These are phyloP conservation scores for Somion occarium DNA, from an alignment of 1,284 basidiomycete species.

Conservation along the genomic window DNA sequence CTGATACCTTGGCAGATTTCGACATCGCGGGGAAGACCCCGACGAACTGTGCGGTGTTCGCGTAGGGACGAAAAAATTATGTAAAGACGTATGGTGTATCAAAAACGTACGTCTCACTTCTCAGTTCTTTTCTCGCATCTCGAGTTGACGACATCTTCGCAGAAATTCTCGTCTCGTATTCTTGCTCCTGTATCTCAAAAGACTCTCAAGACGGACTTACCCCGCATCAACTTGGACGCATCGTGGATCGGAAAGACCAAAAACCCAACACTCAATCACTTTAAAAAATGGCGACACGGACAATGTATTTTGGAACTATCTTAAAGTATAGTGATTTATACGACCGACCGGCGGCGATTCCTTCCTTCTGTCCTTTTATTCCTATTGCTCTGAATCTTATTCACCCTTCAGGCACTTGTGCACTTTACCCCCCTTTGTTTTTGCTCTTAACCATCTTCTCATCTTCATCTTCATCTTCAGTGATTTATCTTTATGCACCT, in stretches of 20 bases:
- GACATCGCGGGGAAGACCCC: slow-evolving; percentile 13
- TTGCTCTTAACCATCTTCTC: no score
- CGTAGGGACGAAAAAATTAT: slow-evolving; percentile 32
- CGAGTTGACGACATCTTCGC: slow-evolving; percentile 34
- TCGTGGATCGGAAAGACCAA: slow-evolving; percentile 2
- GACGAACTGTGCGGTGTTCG: neutral
- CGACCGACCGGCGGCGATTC: no score
- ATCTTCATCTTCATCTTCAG: no score
- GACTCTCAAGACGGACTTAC: slow-evolving; percentile 9
- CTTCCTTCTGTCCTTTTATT: no score
- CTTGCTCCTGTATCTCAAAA: neutral
- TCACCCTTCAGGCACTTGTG: no score
- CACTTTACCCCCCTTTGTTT: no score
- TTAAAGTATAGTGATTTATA: no score
- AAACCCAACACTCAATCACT: neutral
- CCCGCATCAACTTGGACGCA: no score
- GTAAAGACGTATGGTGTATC: slow-evolving; percentile 60
- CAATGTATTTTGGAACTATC: neutral
- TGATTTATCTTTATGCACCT: no score
- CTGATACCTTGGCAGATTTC: slow-evolving; percentile 12
- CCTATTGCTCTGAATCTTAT: no score
- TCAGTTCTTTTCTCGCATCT: slow-evolving; percentile 48
- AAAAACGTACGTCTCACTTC: no score
- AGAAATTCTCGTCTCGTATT: slow-evolving; percentile 6
- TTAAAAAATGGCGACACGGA: neutral